Evolutionary conservation across 768 basidiomycete genomes (phyloP).

Genomic region (Leccinum arenicola): DNA sequence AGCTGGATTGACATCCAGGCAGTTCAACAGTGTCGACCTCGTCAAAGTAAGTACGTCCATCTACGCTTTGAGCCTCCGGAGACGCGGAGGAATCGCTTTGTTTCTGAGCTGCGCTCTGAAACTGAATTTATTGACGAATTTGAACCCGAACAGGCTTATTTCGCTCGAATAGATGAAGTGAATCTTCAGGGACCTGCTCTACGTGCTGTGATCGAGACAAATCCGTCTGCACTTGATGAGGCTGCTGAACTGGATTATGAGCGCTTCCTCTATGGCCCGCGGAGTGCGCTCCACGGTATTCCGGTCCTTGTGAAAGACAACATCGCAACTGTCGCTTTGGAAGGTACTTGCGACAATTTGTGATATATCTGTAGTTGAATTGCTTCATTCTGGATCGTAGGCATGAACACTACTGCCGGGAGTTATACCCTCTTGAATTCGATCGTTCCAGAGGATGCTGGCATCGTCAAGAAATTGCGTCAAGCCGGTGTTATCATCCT

Average conservation of each 20-base stretch:
- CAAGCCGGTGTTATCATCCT: conserved; percentile 35
- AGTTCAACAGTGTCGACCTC: conserved; percentile 41
- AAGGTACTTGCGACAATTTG: conserved; percentile 15
- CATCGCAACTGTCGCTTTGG: conserved; percentile 29
- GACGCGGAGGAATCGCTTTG: background rate
- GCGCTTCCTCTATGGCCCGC: conserved; percentile 25
- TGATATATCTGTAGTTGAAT: too few species aligned
- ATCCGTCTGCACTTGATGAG: conserved; percentile 35
- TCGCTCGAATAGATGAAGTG: conserved; percentile 43
- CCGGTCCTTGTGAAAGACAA: conserved; percentile 38
- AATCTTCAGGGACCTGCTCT: conserved; percentile 36
- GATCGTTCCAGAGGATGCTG: conserved; percentile 34
- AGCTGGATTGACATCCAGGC: conserved; percentile 32
- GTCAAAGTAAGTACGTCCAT: conserved; percentile 32
- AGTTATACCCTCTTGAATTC: conserved; percentile 36
- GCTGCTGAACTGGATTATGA: conserved; percentile 35
- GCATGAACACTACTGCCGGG: conserved; percentile 43
- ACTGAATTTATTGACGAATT: background rate
- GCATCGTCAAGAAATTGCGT: conserved; percentile 31
- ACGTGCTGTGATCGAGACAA: conserved; percentile 41
- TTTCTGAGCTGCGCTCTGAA: background rate
- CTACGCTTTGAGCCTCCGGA: background rate
- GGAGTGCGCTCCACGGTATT: conserved; percentile 38
- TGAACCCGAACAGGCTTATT: conserved; percentile 34
- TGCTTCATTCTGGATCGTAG: conserved; percentile 7